These are phyloP conservation scores for Mortierella sp. DNA, from an alignment of 371 early-diverging fungal species.

Conservation along the genomic window DNA sequence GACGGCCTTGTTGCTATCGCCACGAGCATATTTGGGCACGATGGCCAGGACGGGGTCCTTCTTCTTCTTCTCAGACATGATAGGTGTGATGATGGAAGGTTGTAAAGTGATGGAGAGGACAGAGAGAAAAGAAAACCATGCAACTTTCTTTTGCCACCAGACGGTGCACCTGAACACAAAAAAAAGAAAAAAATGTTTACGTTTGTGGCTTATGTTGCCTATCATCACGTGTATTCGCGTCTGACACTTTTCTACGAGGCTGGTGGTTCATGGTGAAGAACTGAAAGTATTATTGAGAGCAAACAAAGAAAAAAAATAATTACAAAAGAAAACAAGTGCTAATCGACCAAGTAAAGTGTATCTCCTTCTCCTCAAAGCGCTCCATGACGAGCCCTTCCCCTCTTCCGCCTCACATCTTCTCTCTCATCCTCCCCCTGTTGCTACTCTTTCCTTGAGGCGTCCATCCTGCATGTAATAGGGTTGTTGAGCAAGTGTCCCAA, in stretches of 20 bases:
- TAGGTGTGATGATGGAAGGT: neutral
- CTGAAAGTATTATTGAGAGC: neutral
- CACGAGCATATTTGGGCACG: slow-evolving; percentile 47
- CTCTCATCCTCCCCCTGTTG: neutral
- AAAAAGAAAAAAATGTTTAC: slow-evolving; percentile 24
- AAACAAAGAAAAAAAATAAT: neutral
- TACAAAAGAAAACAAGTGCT: neutral
- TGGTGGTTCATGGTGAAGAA: neutral
- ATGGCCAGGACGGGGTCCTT: slow-evolving; percentile 53
- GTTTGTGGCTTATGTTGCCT: neutral
- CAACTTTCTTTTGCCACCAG: too few relatives aligned
- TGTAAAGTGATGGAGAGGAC: neutral
- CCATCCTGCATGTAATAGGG: neutral
- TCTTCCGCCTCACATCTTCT: neutral
- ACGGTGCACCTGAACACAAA: neutral
- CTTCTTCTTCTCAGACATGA: slow-evolving; percentile 51
- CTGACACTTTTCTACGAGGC: neutral
- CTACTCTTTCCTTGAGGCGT: neutral
- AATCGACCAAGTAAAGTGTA: neutral
- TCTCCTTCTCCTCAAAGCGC: neutral
- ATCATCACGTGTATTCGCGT: slow-evolving; percentile 14
- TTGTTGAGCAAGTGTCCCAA: neutral
- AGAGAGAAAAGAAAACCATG: neutral
- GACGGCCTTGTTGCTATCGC: slow-evolving; percentile 33
- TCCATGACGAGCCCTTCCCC: neutral